Base-by-base conservation (phyloP, 805 yeast genomes). In the Kuraishia ogatae region DNA sequence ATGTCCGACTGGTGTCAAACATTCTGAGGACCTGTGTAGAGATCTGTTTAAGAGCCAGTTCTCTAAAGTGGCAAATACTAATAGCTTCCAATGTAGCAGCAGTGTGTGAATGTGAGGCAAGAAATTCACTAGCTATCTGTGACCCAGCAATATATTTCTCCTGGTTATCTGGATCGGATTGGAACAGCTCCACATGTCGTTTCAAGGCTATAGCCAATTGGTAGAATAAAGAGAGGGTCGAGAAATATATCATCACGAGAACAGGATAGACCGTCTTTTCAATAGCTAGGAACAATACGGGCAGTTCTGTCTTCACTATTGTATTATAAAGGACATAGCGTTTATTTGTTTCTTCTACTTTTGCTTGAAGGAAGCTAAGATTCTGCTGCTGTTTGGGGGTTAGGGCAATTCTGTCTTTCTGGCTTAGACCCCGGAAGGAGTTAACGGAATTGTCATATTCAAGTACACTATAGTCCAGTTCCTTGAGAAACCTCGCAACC, bases 281-380 rank as follows among this genome's bases (percentile, higher is more conserved):
- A 0, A 75, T 64, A 11, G 75, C 62, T 6, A 64, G 55, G 55
- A 76, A 69, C 51, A 80, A 76, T 2, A 57, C 52, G 0, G 85
- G 84, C 1, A 83, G 60, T 48, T 81, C 86, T 29, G 55, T 56
- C 55, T 79, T 78, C 57, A 82, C 66, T 2, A 59, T 53, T 3
- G 61, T 57, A 61, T 80, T 78, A 39, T 72, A 57, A 11, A 57
- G 51, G 1, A 74, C 73, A 59, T 74, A 79, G 52, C 61, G 74
- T 62, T 56, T 68, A 55, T 59, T 70, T 58, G 60, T 67, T 54
- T 62, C 63, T 57, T 63, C 70, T 28, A 65, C 50, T 53, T 64
- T 64, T 56, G 65, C 66, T 52, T 67, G 66, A 23, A 65, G 64
- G 48, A 68, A 69, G 39, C 68, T 61, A 53, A 68, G 58, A 43